Evolutionary conservation across 225 moss, liverwort and hornwort species (phyloP).

Genomic region (Pleurozium schreberi): DNA sequence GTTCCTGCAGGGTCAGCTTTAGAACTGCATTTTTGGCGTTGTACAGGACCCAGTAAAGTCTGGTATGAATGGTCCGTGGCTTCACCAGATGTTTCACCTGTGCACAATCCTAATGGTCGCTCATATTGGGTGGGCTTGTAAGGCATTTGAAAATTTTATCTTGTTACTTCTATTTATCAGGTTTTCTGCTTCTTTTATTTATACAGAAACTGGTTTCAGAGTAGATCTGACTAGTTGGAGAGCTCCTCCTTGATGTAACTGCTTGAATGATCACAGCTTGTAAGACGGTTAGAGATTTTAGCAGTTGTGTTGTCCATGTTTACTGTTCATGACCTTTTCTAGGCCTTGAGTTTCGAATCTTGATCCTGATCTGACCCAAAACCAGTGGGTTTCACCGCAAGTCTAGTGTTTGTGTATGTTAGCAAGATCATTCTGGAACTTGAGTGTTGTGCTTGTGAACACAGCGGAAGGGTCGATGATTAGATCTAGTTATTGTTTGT

Average conservation of each 20-base stretch:
- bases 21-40: constrained; percentile 97
- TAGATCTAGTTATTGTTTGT: neutral
- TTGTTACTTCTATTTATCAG: neutral
- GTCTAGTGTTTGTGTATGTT: neutral
- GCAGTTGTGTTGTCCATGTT: neutral
- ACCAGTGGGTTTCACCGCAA: neutral
- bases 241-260: neutral
- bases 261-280: neutral
- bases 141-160: neutral
- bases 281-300: neutral
- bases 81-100: constrained; percentile 75
- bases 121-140: constrained; percentile 99
- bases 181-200: neutral
- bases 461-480: neutral
- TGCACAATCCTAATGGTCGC: constrained; percentile 94
- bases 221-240: neutral
- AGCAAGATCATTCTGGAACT: neutral
- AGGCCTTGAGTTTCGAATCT: neutral
- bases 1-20: constrained; percentile 79
- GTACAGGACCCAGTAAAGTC: constrained; percentile 89
- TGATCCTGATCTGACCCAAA: neutral
- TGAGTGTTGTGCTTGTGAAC: neutral
- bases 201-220: neutral
- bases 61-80: constrained; percentile 99
- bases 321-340: neutral